phyloP scores from a whole-genome alignment of 768 basidiomycete genomes.

The Boletus fagicola region DNA sequence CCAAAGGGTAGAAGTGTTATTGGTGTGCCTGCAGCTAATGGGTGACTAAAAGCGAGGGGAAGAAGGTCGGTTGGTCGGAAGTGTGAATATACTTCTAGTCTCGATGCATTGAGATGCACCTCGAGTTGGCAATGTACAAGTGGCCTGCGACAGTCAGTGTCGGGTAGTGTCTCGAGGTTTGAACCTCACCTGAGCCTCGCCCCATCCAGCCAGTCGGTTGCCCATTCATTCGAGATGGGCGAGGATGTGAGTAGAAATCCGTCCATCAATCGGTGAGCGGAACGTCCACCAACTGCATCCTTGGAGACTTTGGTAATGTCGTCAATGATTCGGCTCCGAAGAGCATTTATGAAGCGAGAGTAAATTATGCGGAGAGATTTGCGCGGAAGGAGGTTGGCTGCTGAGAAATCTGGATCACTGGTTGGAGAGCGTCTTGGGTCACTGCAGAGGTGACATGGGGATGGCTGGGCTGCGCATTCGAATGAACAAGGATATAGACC shows the following conservation, averaged over 20 bases:
- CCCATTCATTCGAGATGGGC: slow-evolving; percentile 55
- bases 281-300: slow-evolving; percentile 30
- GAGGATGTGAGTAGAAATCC: slow-evolving; percentile 61
- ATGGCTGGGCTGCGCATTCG: slow-evolving; percentile 40
- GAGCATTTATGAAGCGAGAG: slow-evolving; percentile 56
- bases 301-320: slow-evolving; percentile 50
- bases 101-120: slow-evolving; percentile 44
- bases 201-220: slow-evolving; percentile 59
- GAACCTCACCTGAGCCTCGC: slow-evolving; percentile 44
- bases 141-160: slow-evolving; percentile 41
- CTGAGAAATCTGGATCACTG: slow-evolving; percentile 29
- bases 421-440: slow-evolving; percentile 17
- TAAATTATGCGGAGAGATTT: slow-evolving; percentile 41
- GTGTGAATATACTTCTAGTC: slow-evolving; percentile 65
- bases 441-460: slow-evolving; percentile 42
- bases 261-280: slow-evolving; percentile 50
- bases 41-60: slow-evolving; percentile 42
- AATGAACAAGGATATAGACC: slow-evolving; percentile 54
- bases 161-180: background rate
- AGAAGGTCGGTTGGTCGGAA: slow-evolving; percentile 58
- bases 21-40: slow-evolving; percentile 58
- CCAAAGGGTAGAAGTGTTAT: slow-evolving; percentile 69
- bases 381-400: slow-evolving; percentile 44
- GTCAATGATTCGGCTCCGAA: slow-evolving; percentile 51
- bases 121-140: slow-evolving; percentile 61